These are phyloP conservation scores for Blakeslea trispora DNA, from an alignment of 371 early-diverging fungal genomes.

Conservation along the genomic window DNA sequence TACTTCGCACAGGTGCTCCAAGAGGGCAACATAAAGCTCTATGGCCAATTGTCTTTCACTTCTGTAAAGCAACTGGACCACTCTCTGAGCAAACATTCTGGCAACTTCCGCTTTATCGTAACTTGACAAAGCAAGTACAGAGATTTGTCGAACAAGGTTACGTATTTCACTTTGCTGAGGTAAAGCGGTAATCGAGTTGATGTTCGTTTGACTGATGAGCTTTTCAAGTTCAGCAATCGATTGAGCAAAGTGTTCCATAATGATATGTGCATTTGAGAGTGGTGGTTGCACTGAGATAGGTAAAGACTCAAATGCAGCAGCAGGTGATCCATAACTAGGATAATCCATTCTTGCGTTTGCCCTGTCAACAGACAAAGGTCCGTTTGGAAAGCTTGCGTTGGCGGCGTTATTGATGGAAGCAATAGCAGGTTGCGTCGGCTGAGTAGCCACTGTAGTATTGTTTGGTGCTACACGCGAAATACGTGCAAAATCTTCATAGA, in stretches of 20 bases:
- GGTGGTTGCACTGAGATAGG: constrained; percentile 10
- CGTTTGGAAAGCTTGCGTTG: not conserved
- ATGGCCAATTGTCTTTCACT: constrained; percentile 70
- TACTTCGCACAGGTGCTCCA: constrained; percentile 79
- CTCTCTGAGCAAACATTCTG: constrained; percentile 81
- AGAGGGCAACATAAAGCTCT: constrained; percentile 80
- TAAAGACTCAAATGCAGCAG: too few species aligned
- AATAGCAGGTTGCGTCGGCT: not conserved
- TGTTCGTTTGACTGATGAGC: constrained; percentile 55
- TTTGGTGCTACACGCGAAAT: constrained; percentile 12
- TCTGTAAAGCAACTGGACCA: constrained; percentile 81
- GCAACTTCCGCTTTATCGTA: constrained; percentile 76
- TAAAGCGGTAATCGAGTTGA: constrained; percentile 60
- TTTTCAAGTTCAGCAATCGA: constrained; percentile 79
- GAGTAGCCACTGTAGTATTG: not conserved
- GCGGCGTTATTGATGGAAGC: constrained; percentile 1
- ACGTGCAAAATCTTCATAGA: constrained; percentile 69
- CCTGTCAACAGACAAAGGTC: not conserved
- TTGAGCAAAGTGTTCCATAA: constrained; percentile 67
- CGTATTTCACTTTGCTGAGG: constrained; percentile 82
- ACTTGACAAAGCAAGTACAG: constrained; percentile 62
- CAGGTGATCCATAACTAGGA: not conserved
- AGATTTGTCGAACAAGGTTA: constrained; percentile 69
- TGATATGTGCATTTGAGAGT: constrained; percentile 42
- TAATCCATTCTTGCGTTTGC: not conserved